Evolutionary conservation across 1,139 yeast genomes (phyloP), one percentile per base, ranked within the genome.

Genomic region (Wickerhamomyces sp.): DNA sequence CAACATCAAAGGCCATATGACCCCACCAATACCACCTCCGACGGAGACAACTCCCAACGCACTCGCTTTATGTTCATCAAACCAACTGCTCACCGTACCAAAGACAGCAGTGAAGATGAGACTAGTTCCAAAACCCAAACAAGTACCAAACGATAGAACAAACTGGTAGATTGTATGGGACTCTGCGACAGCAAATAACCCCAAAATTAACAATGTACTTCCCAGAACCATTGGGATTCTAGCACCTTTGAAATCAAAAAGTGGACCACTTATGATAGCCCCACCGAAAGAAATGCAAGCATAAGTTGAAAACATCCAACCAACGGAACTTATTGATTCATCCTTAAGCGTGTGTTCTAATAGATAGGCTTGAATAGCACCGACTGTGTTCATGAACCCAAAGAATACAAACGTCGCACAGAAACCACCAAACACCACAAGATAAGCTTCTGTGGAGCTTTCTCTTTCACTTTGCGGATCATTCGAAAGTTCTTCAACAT

Each of bases 11-110:
- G 86, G 78, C 54, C 73, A 75, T 2, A 74, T 57, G 2, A 78
- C 64, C 8, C 83, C 83, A 2, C 87, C 87, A 3, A 75, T 56
- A 9, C 78, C 68, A 1, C 83, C 83, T 3, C 86, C 86, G 17
- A 71, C 61, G 1, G 81, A 74, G 2, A 78, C 78, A 5, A 75
- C 48, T 1, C 81, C 76, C 26, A 72, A 55, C 1, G 82, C 83
- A 28, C 69, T 54, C 0, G 76, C 85, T 37, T 85, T 59, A 40
- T 66, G 69, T 31, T 53, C 62, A 46, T 66, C 61, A 47, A 77
- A 81, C 76, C 80, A 79, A 48, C 78, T 85, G 17, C 81, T 70
- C 19, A 78, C 61, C 1, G 70, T 72, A 1, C 85, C 78, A 13
- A 79, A 64, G 28, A 73, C 58, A 0, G 86, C 83, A 4, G 74